Conservation (phyloP, 768 basidiomycete species). For the Cystofilobasidium bisporidii region DNA sequence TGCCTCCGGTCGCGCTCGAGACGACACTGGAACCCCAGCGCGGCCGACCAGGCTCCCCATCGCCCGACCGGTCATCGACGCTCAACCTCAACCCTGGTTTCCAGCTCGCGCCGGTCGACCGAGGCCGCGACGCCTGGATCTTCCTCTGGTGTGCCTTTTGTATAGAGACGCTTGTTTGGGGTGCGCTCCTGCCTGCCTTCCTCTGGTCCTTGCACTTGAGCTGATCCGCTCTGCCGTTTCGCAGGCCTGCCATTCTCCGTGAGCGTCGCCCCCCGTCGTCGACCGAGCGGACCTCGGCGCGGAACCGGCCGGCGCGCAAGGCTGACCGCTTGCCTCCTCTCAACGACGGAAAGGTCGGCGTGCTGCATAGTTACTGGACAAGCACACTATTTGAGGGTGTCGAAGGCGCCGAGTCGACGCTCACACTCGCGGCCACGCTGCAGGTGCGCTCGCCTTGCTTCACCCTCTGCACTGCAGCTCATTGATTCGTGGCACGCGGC, state of each 20-base stretch:
- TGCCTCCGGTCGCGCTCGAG: background rate
- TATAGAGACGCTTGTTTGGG: background rate
- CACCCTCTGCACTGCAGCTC: background rate
- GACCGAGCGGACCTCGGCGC: too few species aligned
- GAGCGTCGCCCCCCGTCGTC: too few species aligned
- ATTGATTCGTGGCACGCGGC: too few species aligned
- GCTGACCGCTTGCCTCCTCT: too few species aligned
- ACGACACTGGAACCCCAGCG: background rate
- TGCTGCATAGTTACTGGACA: background rate
- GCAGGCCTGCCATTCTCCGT: background rate
- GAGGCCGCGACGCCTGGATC: background rate
- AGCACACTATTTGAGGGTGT: background rate
- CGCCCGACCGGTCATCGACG: constrained; percentile 4
- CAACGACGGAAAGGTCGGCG: too few species aligned
- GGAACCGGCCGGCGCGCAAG: too few species aligned
- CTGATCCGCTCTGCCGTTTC: background rate
- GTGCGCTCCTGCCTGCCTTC: background rate
- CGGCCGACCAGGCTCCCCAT: background rate
- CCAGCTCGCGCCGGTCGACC: constrained; percentile 2
- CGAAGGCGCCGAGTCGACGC: background rate
- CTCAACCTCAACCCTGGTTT: background rate
- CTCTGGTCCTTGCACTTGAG: background rate
- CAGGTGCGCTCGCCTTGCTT: background rate
- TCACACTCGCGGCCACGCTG: background rate
- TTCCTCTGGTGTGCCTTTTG: background rate